Percentiles rank a stretch among this genome's conserved stretches.
phyloP scores from a whole-genome alignment of 2,329 filamentous ascomycete species.

The Daldinia eschscholtzii region DNA sequence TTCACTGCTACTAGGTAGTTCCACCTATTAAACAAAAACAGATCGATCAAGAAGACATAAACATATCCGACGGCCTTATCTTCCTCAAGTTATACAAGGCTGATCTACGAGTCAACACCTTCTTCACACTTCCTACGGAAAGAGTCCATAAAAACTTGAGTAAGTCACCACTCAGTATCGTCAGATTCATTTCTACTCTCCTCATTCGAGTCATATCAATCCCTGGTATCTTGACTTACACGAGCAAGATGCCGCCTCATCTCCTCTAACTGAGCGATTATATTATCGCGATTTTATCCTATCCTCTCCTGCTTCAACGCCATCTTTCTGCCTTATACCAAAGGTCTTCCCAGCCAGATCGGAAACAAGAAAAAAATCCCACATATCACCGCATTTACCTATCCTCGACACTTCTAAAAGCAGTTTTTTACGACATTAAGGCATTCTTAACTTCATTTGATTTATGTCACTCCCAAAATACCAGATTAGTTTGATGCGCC shows the following conservation, averaged over 20 bases:
- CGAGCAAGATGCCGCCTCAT: not conserved
- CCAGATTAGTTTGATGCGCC: not conserved
- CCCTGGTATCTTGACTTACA: not conserved
- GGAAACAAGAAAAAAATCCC: not conserved
- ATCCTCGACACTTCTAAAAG: not conserved
- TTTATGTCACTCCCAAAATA: not conserved
- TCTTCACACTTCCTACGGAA: slow-evolving; percentile 24
- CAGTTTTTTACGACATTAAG: not conserved
- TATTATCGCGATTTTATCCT: not conserved
- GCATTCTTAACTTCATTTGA: not conserved
- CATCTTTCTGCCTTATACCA: not conserved
- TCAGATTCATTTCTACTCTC: not conserved
- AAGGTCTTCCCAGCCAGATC: not conserved
- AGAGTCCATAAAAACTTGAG: slow-evolving; percentile 20
- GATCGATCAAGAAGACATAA: not conserved
- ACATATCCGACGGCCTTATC: slow-evolving; percentile 15
- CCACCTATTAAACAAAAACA: slow-evolving; percentile 2
- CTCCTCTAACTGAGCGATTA: not conserved
- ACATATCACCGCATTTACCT: not conserved
- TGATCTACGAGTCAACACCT: slow-evolving; percentile 24
- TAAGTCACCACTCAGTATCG: slow-evolving; percentile 35
- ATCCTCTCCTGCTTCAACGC: too few relatives aligned
- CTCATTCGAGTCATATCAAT: not conserved
- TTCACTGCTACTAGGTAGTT: not conserved
- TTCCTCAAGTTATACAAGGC: slow-evolving; percentile 9